phyloP scores from a whole-genome alignment of 1,284 basidiomycete species.

The Stereum hirsutum region DNA sequence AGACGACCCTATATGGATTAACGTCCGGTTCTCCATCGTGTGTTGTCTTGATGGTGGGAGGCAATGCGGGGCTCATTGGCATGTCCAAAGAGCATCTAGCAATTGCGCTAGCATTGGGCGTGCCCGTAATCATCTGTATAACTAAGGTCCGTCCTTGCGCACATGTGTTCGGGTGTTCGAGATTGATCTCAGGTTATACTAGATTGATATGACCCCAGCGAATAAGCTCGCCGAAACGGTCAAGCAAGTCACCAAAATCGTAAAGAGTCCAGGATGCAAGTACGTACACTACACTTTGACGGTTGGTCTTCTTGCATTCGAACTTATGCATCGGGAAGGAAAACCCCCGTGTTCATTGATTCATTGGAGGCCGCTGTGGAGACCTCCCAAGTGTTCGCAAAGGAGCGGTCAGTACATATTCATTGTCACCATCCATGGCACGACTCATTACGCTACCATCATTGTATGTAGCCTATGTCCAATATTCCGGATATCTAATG shows the following conservation, averaged over 20 bases:
- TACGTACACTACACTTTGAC: slow-evolving; percentile 21
- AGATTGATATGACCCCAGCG: slow-evolving; percentile 97
- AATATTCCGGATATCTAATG: slow-evolving; percentile 91
- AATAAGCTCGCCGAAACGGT: slow-evolving; percentile 87
- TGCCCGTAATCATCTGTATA: slow-evolving; percentile 91
- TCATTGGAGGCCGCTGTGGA: slow-evolving; percentile 73
- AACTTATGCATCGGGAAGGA: slow-evolving; percentile 31
- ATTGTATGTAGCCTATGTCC: slow-evolving; percentile 64
- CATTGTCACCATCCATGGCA: slow-evolving; percentile 1
- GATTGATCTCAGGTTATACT: not conserved
- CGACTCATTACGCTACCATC: slow-evolving; percentile 1
- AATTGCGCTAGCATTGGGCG: slow-evolving; percentile 87
- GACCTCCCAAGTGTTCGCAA: slow-evolving; percentile 63
- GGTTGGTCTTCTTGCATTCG: not conserved
- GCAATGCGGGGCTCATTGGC: slow-evolving; percentile 91
- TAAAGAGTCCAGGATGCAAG: slow-evolving; percentile 91
- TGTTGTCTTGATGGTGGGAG: slow-evolving; percentile 93
- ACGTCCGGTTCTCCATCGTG: slow-evolving; percentile 94
- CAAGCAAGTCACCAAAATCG: slow-evolving; percentile 88
- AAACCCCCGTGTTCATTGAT: slow-evolving; percentile 71
- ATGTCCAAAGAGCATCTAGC: slow-evolving; percentile 98
- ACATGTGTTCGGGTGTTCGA: too few species aligned
- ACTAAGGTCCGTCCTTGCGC: slow-evolving; percentile 61
- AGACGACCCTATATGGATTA: slow-evolving; percentile 93
- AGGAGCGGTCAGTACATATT: slow-evolving; percentile 40